Percentiles rank a stretch among this genome's conserved stretches.
Evolutionary conservation across 495 filamentous ascomycete species (phyloP).

Genomic region (Xylaria palmicola): DNA sequence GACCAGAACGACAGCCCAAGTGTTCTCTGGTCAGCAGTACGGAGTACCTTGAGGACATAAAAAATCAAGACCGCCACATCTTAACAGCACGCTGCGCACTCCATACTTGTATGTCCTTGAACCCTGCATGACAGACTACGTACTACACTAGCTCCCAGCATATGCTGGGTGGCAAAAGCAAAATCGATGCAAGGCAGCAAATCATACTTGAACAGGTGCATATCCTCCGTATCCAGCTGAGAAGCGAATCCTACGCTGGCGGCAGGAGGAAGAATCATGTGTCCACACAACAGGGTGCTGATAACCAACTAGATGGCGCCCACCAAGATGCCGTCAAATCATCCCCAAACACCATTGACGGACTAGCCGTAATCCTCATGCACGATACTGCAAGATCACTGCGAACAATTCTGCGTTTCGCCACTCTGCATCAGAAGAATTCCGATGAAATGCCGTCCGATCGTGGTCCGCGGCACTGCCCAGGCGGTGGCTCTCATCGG

Average conservation of each 20-base stretch:
- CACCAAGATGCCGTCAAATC: conserved; percentile 8
- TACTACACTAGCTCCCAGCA: not conserved
- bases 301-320: conserved; percentile 9
- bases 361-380: conserved; percentile 10
- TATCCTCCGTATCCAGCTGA: conserved; percentile 2
- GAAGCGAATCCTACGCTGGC: conserved; percentile 10
- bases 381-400: conserved; percentile 17
- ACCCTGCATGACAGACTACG: not conserved
- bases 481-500: too few species aligned
- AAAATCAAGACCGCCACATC: too few species aligned
- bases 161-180: not conserved
- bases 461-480: too few species aligned
- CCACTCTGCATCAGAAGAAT: too few species aligned
- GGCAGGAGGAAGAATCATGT: conserved; percentile 9
- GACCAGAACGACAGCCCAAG: not conserved
- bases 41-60: too few species aligned
- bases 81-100: too few species aligned
- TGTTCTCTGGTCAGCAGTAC: too few species aligned
- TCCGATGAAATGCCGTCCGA: too few species aligned
- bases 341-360: conserved; percentile 10
- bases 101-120: not conserved
- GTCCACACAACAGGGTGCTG: conserved; percentile 9
- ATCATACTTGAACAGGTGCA: not conserved
- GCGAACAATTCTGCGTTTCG: conserved; percentile 9
- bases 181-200: not conserved